Conservation (phyloP, 176 grass and related monocot genomes). For the Calamus simplicifolius region DNA sequence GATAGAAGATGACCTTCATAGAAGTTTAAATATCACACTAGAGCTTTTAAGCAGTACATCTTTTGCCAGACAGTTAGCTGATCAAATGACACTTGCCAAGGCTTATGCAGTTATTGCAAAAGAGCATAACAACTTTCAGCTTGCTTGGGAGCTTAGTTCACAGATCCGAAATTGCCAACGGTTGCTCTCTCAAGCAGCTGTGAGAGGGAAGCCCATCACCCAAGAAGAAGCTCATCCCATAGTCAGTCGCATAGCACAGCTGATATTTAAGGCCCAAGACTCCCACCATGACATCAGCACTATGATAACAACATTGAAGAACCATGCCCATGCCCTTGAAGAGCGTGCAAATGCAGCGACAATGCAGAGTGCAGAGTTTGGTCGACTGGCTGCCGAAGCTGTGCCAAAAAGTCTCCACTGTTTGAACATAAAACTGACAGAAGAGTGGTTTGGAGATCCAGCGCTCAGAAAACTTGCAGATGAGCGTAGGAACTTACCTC, state of each 20-base stretch:
- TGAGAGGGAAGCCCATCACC: constrained; percentile 13
- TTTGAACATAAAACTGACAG: constrained; percentile 14
- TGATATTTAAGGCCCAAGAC: constrained; percentile 21
- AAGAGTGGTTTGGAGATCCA: constrained; percentile 12
- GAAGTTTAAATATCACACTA: constrained; percentile 1
- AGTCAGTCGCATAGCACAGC: constrained; percentile 10
- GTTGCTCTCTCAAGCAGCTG: constrained; percentile 22
- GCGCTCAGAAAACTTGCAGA: not conserved
- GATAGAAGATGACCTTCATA: not conserved
- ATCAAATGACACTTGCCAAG: constrained; percentile 19
- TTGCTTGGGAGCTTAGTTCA: constrained; percentile 21
- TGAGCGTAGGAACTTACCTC: constrained; percentile 10
- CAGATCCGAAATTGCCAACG: constrained; percentile 16
- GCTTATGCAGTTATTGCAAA: constrained; percentile 9
- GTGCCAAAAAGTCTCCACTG: constrained; percentile 17
- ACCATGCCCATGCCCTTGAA: constrained; percentile 12
- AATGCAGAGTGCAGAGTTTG: constrained; percentile 13
- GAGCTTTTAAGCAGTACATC: constrained; percentile 15
- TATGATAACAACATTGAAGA: constrained; percentile 17
- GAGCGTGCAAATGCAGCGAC: constrained; percentile 11
- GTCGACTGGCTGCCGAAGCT: constrained; percentile 13
- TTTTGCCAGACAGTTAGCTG: constrained; percentile 13
- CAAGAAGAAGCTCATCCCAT: constrained; percentile 10
- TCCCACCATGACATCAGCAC: constrained; percentile 22
- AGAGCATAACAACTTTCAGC: constrained; percentile 15